Conservation (phyloP, 2,329 filamentous ascomycete genomes). For the Paramyrothecium roridum region DNA sequence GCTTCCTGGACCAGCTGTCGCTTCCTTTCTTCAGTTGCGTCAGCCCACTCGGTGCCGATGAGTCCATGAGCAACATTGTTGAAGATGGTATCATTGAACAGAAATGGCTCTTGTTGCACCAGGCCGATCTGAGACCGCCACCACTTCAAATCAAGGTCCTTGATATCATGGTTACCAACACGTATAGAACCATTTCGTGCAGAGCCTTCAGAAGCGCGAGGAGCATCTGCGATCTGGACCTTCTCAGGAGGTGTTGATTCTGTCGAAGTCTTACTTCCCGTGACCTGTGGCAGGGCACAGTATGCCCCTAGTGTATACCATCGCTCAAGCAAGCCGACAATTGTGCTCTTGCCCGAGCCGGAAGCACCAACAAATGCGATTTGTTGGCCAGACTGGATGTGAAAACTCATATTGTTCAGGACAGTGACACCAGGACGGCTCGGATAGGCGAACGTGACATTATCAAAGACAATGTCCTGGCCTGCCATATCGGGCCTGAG, state of each 20-base stretch:
- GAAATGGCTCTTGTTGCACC: constrained; percentile 32
- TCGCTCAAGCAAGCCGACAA: constrained; percentile 62
- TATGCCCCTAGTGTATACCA: constrained; percentile 52
- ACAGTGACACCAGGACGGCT: constrained; percentile 13
- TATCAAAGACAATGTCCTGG: constrained; percentile 44
- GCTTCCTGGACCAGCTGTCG: constrained; percentile 37
- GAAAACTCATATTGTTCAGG: constrained; percentile 46
- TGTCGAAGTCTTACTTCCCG: neutral
- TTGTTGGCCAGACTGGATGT: constrained; percentile 54
- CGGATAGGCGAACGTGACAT: constrained; percentile 15
- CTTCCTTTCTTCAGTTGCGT: constrained; percentile 27
- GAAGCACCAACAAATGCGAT: constrained; percentile 69
- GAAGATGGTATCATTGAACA: constrained; percentile 40
- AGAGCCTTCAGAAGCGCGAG: too few species aligned
- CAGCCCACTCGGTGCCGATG: constrained; percentile 22
- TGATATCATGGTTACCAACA: constrained; percentile 21
- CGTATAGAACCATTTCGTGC: constrained; percentile 14
- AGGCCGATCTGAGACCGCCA: constrained; percentile 24
- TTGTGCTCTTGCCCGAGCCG: constrained; percentile 67
- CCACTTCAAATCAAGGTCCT: constrained; percentile 23
- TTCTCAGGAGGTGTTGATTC: neutral
- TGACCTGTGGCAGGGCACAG: neutral
- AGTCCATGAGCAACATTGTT: constrained; percentile 50
- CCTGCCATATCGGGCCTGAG: constrained; percentile 16
- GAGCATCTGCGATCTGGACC: neutral